Conservation (phyloP, 2,329 filamentous ascomycete species). For the Westerdykella ornata region DNA sequence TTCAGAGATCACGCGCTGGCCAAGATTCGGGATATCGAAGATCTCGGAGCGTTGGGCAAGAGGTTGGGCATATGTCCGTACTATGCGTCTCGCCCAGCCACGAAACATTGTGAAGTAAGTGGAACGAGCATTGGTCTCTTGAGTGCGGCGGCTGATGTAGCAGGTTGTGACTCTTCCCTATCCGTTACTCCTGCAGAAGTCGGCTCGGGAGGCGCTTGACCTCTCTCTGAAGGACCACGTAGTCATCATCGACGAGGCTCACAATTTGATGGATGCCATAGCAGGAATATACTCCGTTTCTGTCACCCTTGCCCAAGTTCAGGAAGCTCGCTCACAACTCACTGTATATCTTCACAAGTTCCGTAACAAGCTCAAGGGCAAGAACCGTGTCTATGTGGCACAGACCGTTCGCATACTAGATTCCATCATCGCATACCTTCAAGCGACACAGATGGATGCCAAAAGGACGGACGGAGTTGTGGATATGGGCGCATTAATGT, state of each 20-base stretch:
- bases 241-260: constrained; percentile 94
- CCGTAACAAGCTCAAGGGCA: constrained; percentile 78
- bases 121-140: neutral
- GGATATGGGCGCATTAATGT: constrained; percentile 64
- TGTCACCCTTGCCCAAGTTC: constrained; percentile 60
- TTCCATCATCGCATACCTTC: constrained; percentile 65
- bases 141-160: constrained; percentile 8
- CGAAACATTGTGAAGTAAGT: constrained; percentile 66
- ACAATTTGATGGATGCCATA: constrained; percentile 95
- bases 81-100: constrained; percentile 81
- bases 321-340: constrained; percentile 66
- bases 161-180: constrained; percentile 87
- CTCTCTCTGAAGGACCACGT: constrained; percentile 82
- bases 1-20: constrained; percentile 83
- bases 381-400: constrained; percentile 84
- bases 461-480: constrained; percentile 58
- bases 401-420: constrained; percentile 79
- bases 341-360: constrained; percentile 80
- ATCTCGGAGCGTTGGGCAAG: constrained; percentile 71
- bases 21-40: constrained; percentile 86
- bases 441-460: constrained; percentile 40
- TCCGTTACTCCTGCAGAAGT: constrained; percentile 78
- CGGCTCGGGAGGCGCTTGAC: constrained; percentile 77
- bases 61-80: constrained; percentile 83
- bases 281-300: constrained; percentile 77